Percentiles rank a stretch among this genome's conserved stretches.
phyloP scores from a whole-genome alignment of 2,329 filamentous ascomycete species.

The Cercospora berteroae region DNA sequence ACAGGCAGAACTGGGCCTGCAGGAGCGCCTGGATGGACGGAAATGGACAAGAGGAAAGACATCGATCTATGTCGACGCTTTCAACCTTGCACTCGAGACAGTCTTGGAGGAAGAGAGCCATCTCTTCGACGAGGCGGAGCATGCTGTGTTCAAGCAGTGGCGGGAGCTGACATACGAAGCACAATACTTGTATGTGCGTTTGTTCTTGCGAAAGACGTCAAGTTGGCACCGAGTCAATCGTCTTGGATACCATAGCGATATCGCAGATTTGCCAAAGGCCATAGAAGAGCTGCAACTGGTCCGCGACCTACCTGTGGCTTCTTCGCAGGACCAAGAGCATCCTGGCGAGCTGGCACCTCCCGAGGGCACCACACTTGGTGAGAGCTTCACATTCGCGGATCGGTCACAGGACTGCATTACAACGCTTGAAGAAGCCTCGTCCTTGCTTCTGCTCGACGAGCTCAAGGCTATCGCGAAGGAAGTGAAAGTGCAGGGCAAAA shows the following conservation, averaged over 20 bases:
- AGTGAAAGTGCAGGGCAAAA: slow-evolving; percentile 81
- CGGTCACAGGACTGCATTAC: slow-evolving; percentile 69
- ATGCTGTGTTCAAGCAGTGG: slow-evolving; percentile 75
- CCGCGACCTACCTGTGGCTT: slow-evolving; percentile 55
- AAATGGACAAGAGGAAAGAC: slow-evolving; percentile 74
- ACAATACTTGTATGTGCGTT: slow-evolving; percentile 89
- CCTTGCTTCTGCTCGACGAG: slow-evolving; percentile 81
- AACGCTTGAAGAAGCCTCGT: slow-evolving; percentile 78
- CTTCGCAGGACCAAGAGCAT: slow-evolving; percentile 39
- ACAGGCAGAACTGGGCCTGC: slow-evolving; percentile 41
- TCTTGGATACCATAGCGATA: slow-evolving; percentile 78
- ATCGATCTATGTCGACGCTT: slow-evolving; percentile 96
- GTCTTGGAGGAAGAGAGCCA: slow-evolving; percentile 86
- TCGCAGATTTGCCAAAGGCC: slow-evolving; percentile 68
- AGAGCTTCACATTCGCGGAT: slow-evolving; percentile 75
- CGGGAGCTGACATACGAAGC: slow-evolving; percentile 71
- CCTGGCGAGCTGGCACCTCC: slow-evolving; percentile 52
- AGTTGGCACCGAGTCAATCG: slow-evolving; percentile 82
- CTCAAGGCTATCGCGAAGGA: slow-evolving; percentile 81
- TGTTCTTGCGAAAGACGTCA: slow-evolving; percentile 89
- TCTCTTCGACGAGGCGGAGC: slow-evolving; percentile 79
- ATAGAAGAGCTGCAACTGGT: slow-evolving; percentile 62
- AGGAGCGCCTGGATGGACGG: slow-evolving; percentile 55
- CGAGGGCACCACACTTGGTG: slow-evolving; percentile 50
- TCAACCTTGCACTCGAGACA: slow-evolving; percentile 86